These are phyloP conservation scores for Caryopteris hybrid DNA, from an alignment of 305 asterid genomes.

Conservation along the genomic window DNA sequence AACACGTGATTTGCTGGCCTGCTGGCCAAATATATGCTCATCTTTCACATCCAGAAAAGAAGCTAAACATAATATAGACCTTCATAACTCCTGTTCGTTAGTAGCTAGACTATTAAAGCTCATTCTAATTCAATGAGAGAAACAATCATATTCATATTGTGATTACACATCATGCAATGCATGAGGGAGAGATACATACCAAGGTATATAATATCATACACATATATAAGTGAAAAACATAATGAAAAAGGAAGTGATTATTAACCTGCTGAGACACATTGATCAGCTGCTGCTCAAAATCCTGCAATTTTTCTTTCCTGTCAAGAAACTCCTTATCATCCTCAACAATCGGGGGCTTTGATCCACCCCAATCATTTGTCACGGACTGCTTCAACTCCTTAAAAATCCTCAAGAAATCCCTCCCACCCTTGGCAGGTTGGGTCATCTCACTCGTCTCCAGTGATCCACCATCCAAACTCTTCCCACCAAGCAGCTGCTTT, in stretches of 20 bases:
- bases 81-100: neutral
- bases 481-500: conserved; percentile 51
- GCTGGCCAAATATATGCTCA: neutral
- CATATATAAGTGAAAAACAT: neutral
- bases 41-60: conserved; percentile 1
- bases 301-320: conserved; percentile 66
- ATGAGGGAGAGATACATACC: no score
- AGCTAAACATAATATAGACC: conserved; percentile 7
- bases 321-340: conserved; percentile 84
- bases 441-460: conserved; percentile 45
- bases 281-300: conserved; percentile 82
- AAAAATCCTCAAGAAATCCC: conserved; percentile 66
- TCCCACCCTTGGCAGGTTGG: conserved; percentile 77
- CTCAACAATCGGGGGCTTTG: conserved; percentile 65
- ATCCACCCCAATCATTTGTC: conserved; percentile 87
- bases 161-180: neutral
- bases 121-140: neutral
- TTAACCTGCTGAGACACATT: conserved; percentile 90
- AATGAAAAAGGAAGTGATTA: conserved; percentile 13
- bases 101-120: neutral
- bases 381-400: conserved; percentile 89
- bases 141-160: neutral
- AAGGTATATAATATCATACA: neutral
- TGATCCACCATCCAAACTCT: conserved; percentile 27
- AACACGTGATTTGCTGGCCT: neutral